Base-by-base conservation (phyloP, 2,329 filamentous ascomycete genomes). In the Ascosphaera aggregata region DNA sequence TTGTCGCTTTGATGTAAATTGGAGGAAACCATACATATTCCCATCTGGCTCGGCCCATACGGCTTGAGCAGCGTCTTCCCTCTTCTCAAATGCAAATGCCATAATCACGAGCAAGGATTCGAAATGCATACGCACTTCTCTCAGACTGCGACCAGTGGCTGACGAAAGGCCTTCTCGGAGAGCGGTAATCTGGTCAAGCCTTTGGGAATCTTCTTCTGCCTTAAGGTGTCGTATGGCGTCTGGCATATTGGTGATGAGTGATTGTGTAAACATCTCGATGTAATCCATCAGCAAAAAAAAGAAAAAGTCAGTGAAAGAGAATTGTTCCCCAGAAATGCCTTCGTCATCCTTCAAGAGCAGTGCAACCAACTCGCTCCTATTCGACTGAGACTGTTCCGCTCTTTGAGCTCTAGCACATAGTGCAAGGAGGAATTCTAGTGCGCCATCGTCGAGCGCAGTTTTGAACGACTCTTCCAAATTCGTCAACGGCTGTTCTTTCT, bases 41-140 rank as follows among this genome's bases (percentile, higher is more conserved):
- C 84, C 84, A 49, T 98, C 89, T 2, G 79, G 74, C 51, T 94
- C 85, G 22, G 71, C 70, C 89, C 89, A 98, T 48, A 95, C 95
- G 36, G 76, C 78, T 50, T 80, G 73, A 8, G 85, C 81, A 18
- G 82, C 78, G 39, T 93, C 81, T 13, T 79, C 71, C 27, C 84
- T 76, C 20, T 77, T 73, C 50, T 95, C 81, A 51, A 86, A 98
- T 3, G 84, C 72, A 51, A 89, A 93, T 3, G 89, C 79, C 43
- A 95, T 86, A 44, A 95, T 76, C 45, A 95, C 69, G 40, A 98
- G 66, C 54, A 98, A 93, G 18, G 85, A 70, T 56, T 98, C 89
- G 2, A 98, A 64, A 47, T 76, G 68, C 22, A 54, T 84, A 32
- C 53, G 54, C 41, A 54, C 56, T 40, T 60, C 57, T n/a, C 58